Evolutionary conservation across 352 stramenopile genomes (phyloP).

Genomic region (Phytophthora pistaciae): DNA sequence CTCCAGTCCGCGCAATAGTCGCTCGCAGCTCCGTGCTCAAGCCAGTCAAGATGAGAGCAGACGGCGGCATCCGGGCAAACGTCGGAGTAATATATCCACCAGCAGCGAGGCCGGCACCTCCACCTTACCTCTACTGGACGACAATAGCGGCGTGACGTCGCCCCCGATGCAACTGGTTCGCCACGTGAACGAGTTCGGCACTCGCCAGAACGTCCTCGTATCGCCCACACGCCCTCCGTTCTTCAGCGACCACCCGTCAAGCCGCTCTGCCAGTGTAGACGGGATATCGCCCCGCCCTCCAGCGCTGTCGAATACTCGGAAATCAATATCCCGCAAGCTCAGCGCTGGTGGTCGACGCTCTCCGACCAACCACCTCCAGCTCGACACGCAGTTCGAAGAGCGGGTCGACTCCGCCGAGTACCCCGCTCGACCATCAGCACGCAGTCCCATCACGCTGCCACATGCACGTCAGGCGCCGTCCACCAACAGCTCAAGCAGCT

Average conservation of each 20-base stretch:
- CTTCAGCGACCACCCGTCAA: conserved; percentile 35
- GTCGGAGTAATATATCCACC: conserved; percentile 7
- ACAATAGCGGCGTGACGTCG: conserved; percentile 8
- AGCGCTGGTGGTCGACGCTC: conserved; percentile 6
- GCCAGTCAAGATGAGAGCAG: conserved; percentile 25
- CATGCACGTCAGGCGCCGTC: conserved; percentile 1
- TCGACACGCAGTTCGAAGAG: conserved; percentile 41
- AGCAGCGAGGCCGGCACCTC: conserved; percentile 5
- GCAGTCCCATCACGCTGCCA: conserved; percentile 8
- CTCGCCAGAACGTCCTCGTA: conserved; percentile 61
- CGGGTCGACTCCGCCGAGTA: conserved; percentile 27
- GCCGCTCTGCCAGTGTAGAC: neutral
- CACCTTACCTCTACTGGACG: conserved; percentile 30
- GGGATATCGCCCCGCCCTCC: conserved; percentile 21
- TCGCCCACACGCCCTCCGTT: conserved; percentile 65
- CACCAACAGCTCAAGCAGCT: conserved; percentile 7
- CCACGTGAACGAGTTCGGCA: conserved; percentile 79
- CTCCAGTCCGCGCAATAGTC: conserved; percentile 35
- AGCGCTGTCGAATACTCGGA: conserved; percentile 20
- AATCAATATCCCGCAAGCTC: conserved; percentile 15
- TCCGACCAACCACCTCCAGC: conserved; percentile 20
- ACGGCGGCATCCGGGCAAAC: conserved; percentile 18
- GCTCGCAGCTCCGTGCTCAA: conserved; percentile 32
- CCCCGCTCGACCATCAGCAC: conserved; percentile 9
- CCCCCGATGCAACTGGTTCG: conserved; percentile 52